These are phyloP conservation scores for Coleophoma eucalyptorum DNA, from an alignment of 2,329 filamentous ascomycete genomes.

Conservation along the genomic window DNA sequence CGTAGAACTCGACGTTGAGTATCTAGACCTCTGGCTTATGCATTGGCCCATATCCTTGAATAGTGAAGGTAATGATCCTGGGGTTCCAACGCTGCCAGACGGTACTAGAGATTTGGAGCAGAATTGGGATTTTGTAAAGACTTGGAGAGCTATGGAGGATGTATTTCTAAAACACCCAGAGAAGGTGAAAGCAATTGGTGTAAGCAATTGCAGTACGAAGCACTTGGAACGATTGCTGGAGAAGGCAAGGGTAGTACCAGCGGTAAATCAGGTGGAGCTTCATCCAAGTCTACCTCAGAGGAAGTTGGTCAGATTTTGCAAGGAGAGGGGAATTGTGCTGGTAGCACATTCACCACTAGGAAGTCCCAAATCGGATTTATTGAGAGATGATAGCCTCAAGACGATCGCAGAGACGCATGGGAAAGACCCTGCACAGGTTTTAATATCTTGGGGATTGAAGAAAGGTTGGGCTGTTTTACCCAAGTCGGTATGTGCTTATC, in stretches of 20 bases:
- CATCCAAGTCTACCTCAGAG: conserved; percentile 52
- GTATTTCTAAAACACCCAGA: conserved; percentile 46
- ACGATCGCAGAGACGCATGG: conserved; percentile 60
- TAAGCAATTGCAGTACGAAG: conserved; percentile 26
- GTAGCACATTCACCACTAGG: conserved; percentile 42
- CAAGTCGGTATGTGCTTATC: too few species aligned
- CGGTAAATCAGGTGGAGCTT: conserved; percentile 55
- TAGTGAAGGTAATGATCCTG: conserved; percentile 56
- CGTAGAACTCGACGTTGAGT: conserved; percentile 40
- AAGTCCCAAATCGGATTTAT: conserved; percentile 31
- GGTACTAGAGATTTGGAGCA: conserved; percentile 38
- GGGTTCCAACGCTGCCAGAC: conserved; percentile 69
- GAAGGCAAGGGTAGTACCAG: conserved; percentile 40
- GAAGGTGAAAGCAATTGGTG: conserved; percentile 45
- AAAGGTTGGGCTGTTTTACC: conserved; percentile 65
- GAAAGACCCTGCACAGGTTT: conserved; percentile 52
- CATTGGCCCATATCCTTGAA: conserved; percentile 28
- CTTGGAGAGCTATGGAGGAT: conserved; percentile 72
- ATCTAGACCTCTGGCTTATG: conserved; percentile 48
- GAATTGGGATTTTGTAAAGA: conserved; percentile 52
- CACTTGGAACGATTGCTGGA: conserved; percentile 28
- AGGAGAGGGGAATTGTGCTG: conserved; percentile 41
- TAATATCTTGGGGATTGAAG: conserved; percentile 56
- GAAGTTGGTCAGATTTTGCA: conserved; percentile 43
- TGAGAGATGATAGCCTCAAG: conserved; percentile 55